Evolutionary conservation across 768 basidiomycete genomes (phyloP).

Genomic region (Suillus cothurnatus): DNA sequence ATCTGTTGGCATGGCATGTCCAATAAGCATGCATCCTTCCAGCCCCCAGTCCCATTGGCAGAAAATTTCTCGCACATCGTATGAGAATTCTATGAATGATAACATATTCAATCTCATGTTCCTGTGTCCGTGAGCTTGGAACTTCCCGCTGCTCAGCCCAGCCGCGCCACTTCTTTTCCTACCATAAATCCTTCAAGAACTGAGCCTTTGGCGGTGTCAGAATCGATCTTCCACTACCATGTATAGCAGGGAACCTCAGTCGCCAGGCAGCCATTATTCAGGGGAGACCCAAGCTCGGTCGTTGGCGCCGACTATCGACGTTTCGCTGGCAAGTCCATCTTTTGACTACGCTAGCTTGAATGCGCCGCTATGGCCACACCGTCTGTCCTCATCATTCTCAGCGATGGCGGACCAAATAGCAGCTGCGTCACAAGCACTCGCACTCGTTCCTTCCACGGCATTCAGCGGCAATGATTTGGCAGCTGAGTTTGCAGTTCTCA

Average conservation of each 20-base stretch:
- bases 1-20: conserved; percentile 12
- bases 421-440: conserved; percentile 42
- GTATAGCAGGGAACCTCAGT: conserved; percentile 6
- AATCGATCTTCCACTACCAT: conserved; percentile 5
- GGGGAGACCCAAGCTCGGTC: conserved; percentile 15
- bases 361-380: conserved; percentile 32
- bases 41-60: background rate
- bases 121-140: conserved; percentile 12
- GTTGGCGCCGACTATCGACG: conserved; percentile 22
- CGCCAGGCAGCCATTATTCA: conserved; percentile 4
- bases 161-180: background rate
- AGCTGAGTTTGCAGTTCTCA: conserved; percentile 22
- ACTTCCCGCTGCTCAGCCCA: background rate
- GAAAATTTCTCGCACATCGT: conserved; percentile 14
- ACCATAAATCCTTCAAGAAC: conserved; percentile 8
- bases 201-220: background rate
- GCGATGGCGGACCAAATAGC: conserved; percentile 43
- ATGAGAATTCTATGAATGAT: conserved; percentile 7
- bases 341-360: conserved; percentile 8
- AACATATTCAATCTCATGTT: conserved; percentile 12
- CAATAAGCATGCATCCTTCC: background rate
- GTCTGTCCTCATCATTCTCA: conserved; percentile 39
- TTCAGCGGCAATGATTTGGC: conserved; percentile 19
- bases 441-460: conserved; percentile 27
- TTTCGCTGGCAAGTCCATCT: conserved; percentile 16